Percentiles rank a stretch among this genome's conserved stretches.
These are phyloP conservation scores for Zarea fungicola DNA, from an alignment of 2,329 filamentous ascomycete genomes.

Conservation along the genomic window DNA sequence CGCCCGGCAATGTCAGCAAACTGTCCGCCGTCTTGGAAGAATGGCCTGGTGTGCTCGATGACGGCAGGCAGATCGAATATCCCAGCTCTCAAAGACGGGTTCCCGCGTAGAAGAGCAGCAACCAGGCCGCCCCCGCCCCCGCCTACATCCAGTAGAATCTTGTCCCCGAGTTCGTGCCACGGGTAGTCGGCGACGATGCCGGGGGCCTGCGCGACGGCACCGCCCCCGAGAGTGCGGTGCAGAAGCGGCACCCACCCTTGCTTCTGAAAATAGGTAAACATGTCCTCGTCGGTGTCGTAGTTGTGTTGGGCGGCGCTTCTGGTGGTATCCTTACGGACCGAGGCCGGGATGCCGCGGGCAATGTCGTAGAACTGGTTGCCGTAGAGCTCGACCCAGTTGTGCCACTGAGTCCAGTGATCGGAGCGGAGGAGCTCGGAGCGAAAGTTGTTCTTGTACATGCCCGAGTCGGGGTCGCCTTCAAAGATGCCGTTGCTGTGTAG, in stretches of 20 bases:
- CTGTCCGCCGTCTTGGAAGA: constrained; percentile 25
- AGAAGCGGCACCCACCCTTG: constrained; percentile 29
- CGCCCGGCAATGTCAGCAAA: constrained; percentile 29
- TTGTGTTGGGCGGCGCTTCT: constrained; percentile 33
- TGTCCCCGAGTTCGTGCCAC: constrained; percentile 32
- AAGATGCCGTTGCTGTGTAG: constrained; percentile 33
- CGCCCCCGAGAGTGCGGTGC: constrained; percentile 32
- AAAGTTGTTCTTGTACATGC: constrained; percentile 29
- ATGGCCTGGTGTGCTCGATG: constrained; percentile 25
- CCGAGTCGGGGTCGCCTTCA: constrained; percentile 22
- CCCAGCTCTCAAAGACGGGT: constrained; percentile 26
- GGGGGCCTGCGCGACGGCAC: constrained; percentile 31
- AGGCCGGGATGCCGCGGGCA: constrained; percentile 32
- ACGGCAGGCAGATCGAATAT: constrained; percentile 31
- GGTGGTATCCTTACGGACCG: constrained; percentile 18
- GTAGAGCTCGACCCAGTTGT: constrained; percentile 38
- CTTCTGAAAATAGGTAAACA: constrained; percentile 34
- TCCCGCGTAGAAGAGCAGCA: constrained; percentile 26
- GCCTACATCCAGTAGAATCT: constrained; percentile 33
- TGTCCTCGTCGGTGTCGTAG: constrained; percentile 34
- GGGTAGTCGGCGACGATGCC: constrained; percentile 37
- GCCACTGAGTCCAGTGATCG: constrained; percentile 41
- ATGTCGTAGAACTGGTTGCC: constrained; percentile 40
- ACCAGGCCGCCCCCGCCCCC: constrained; percentile 35
- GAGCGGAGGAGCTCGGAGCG: constrained; percentile 27